These are phyloP conservation scores for Trametes pubescens DNA, from an alignment of 1,284 basidiomycete species.

Conservation along the genomic window DNA sequence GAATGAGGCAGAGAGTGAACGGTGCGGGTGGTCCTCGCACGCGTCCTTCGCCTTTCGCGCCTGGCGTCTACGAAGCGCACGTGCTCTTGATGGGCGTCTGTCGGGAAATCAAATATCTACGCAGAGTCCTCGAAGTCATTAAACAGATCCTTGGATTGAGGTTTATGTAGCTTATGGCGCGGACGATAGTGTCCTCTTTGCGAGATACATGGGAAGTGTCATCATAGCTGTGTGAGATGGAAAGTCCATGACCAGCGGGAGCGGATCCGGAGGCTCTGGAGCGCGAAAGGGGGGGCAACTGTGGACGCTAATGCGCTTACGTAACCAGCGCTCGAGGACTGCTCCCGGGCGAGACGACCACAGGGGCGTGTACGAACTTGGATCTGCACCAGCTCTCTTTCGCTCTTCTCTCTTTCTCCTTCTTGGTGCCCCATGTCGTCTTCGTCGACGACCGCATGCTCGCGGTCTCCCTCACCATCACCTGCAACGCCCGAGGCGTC, in stretches of 20 bases:
- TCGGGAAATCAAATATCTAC: not conserved
- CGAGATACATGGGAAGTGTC: no score
- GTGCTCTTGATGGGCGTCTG: slow-evolving; percentile 3
- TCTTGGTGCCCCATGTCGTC: slow-evolving; percentile 53
- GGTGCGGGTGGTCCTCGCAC: slow-evolving; percentile 6
- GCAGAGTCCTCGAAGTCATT: not conserved
- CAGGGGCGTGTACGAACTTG: slow-evolving; percentile 11
- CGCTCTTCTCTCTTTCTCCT: slow-evolving; percentile 11
- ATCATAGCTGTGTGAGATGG: no score
- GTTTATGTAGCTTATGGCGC: no score
- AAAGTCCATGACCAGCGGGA: no score
- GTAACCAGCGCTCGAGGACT: slow-evolving; percentile 1
- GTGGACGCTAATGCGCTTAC: slow-evolving; percentile 14
- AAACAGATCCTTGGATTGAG: no score
- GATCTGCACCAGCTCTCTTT: slow-evolving; percentile 11
- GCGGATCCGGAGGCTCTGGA: no score
- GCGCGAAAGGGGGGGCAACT: no score
- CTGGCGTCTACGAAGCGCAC: not conserved
- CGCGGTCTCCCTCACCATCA: slow-evolving; percentile 72
- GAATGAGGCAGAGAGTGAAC: not conserved
- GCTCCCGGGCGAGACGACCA: slow-evolving; percentile 12
- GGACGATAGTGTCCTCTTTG: no score
- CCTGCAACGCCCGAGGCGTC: slow-evolving; percentile 73
- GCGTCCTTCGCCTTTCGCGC: slow-evolving; percentile 19
- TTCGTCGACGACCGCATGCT: slow-evolving; percentile 58